Conservation (phyloP, 2,329 filamentous ascomycete species). For the Graphilbum ipis-grandicollis region DNA sequence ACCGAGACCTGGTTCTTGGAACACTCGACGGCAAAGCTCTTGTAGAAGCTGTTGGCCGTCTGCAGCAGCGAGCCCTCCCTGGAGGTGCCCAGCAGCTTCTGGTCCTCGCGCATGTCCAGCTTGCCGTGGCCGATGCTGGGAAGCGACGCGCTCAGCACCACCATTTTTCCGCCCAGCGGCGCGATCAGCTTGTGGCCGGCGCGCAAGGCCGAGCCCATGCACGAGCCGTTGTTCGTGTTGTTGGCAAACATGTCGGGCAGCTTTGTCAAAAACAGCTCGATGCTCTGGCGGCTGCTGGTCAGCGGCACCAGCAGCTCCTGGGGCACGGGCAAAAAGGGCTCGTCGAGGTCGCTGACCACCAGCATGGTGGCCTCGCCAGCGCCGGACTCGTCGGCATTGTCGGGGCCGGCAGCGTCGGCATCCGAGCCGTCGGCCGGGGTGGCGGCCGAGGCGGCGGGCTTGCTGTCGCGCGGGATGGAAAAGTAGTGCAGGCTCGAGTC, state of each 20-base stretch:
- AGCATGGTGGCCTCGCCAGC: conserved; percentile 69
- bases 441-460: conserved; percentile 1
- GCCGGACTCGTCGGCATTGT: conserved; percentile 46
- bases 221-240: conserved; percentile 77
- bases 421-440: not conserved
- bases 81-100: conserved; percentile 83
- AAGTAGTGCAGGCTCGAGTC: conserved; percentile 95
- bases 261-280: conserved; percentile 80
- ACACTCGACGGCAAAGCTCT: conserved; percentile 96
- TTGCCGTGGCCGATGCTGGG: conserved; percentile 83
- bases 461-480: conserved; percentile 45
- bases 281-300: conserved; percentile 73
- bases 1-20: conserved; percentile 98
- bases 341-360: conserved; percentile 85
- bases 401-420: conserved; percentile 15
- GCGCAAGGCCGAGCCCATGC: conserved; percentile 83
- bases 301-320: conserved; percentile 81
- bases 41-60: conserved; percentile 93
- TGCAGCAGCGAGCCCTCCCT: conserved; percentile 81
- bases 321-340: conserved; percentile 90
- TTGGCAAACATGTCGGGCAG: conserved; percentile 94
- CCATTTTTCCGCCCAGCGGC: conserved; percentile 84
- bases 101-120: conserved; percentile 87
- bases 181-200: conserved; percentile 94
- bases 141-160: conserved; percentile 74